Percentiles rank a stretch among this genome's conserved stretches.
These are phyloP conservation scores for Trichosporon asahii DNA, from an alignment of 1,284 basidiomycete genomes.

Conservation along the genomic window DNA sequence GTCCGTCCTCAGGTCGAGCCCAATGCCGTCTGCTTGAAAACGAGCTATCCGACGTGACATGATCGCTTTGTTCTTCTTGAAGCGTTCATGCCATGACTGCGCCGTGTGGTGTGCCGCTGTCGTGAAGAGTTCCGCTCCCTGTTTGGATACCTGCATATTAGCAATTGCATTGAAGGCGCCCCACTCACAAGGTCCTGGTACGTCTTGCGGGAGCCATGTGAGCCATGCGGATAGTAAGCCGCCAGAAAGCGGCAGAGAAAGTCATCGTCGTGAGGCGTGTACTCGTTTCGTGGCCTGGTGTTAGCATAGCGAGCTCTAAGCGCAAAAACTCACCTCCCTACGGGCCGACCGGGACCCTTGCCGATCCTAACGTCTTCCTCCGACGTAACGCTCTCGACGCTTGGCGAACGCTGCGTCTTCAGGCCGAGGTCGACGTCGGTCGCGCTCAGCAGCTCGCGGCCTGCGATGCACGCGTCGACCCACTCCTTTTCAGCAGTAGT, in stretches of 20 bases:
- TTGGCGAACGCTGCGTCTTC: slow-evolving; percentile 1
- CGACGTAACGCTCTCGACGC: slow-evolving; percentile 26
- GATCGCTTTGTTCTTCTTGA: slow-evolving; percentile 36
- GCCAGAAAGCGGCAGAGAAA: slow-evolving; percentile 46
- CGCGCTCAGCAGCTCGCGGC: slow-evolving; percentile 20
- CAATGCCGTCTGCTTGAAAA: slow-evolving; percentile 23
- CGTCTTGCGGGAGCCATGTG: slow-evolving; percentile 41
- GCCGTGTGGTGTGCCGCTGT: slow-evolving; percentile 31
- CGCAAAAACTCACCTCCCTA: slow-evolving; percentile 41
- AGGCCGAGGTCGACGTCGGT: slow-evolving; percentile 10
- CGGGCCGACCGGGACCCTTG: slow-evolving; percentile 39
- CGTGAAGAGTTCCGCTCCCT: slow-evolving; percentile 21
- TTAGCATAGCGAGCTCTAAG: slow-evolving; percentile 6
- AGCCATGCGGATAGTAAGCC: slow-evolving; percentile 28
- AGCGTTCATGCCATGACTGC: slow-evolving; percentile 48
- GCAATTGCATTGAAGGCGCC: not conserved
- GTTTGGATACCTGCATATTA: slow-evolving; percentile 11
- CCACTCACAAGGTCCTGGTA: slow-evolving; percentile 35
- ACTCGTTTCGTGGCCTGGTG: slow-evolving; percentile 39
- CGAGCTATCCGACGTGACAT: slow-evolving; percentile 29
- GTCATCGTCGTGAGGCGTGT: slow-evolving; percentile 44
- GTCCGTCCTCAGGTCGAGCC: slow-evolving; percentile 32
- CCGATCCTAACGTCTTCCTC: slow-evolving; percentile 27
- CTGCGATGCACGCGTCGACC: slow-evolving; percentile 34
- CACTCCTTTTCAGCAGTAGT: slow-evolving; percentile 41